Base-by-base conservation (phyloP, 108 stramenopile species). In the Stephanodiscus minutulus region DNA sequence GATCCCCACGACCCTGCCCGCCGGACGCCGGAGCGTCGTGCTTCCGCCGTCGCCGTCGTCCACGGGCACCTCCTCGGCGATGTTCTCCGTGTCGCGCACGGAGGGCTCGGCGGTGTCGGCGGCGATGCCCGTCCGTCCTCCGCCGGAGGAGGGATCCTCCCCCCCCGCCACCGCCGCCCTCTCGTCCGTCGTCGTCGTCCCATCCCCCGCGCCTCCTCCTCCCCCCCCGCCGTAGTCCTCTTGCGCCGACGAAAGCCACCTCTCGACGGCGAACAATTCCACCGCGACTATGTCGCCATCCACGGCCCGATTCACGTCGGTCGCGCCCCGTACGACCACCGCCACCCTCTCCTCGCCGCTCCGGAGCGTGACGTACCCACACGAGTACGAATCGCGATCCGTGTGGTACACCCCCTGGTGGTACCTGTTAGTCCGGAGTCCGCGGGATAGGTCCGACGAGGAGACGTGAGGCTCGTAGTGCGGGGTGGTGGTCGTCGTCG, bases 241-340 rank as follows among this genome's bases (percentile, higher is more conserved):
- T 1, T 25, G 22, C 9, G 13, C 0, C 31, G 57, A 12, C 29
- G 52, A 53, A 15, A 88, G 35, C 93, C 93, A 95, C 53, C 83
- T 53, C 21, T 80, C 78, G 21, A 92, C 49, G 10, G 85, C 61
- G 59, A 87, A 74, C 46, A 95, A 66, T 36, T 88, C 88, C 53
- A 99, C 78, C 6, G 96, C 96, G 20, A 99, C 99, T 13, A 96
- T 67, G 71, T 99, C 99, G 1, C 98, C 99, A 65, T 98, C 97
- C 22, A 98, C 82, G 0, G 97, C 97, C 47, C 99, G 84, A 81
- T 99, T 99, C 24, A 96, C 81, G 81, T 93, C 74, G 43, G 41
- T 22, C 13, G 37, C 44, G 3, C 90, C 88, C 27, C 66, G 21
- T 33, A 97, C 81, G 4, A 85, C 83, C 18, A 94, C 87, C 18